These are phyloP conservation scores for Bimuria novae-zelandiae DNA, from an alignment of 2,329 filamentous ascomycete genomes.

Conservation along the genomic window DNA sequence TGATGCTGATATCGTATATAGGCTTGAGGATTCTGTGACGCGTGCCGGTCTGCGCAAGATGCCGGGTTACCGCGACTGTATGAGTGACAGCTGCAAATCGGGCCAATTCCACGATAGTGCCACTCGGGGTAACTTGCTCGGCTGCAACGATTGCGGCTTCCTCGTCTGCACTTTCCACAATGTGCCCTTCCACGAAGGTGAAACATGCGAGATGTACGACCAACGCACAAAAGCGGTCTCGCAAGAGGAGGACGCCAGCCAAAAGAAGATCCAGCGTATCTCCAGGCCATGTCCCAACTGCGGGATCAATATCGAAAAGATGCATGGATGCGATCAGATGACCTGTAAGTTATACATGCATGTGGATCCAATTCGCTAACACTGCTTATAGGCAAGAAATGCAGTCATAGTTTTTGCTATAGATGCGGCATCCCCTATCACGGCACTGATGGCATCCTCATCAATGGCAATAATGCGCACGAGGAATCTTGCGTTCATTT, in stretches of 20 bases:
- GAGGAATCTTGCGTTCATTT: neutral
- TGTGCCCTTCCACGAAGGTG: slow-evolving; percentile 38
- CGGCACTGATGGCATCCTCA: neutral
- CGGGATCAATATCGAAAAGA: slow-evolving; percentile 44
- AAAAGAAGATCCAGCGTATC: slow-evolving; percentile 23
- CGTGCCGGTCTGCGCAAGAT: slow-evolving; percentile 48
- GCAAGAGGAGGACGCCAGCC: slow-evolving; percentile 23
- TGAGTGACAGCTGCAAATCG: slow-evolving; percentile 51
- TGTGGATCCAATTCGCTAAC: neutral
- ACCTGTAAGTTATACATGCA: slow-evolving; percentile 19
- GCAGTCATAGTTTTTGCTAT: slow-evolving; percentile 45
- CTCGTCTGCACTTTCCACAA: slow-evolving; percentile 40
- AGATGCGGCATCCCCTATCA: neutral
- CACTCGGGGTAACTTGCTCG: slow-evolving; percentile 47
- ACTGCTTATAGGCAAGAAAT: slow-evolving; percentile 19
- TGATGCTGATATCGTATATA: neutral
- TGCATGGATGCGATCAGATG: slow-evolving; percentile 45
- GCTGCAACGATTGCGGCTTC: slow-evolving; percentile 39
- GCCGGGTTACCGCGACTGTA: slow-evolving; percentile 58
- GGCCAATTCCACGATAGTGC: slow-evolving; percentile 59
- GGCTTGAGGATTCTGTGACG: slow-evolving; percentile 50
- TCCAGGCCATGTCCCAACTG: slow-evolving; percentile 42
- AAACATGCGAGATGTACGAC: slow-evolving; percentile 45
- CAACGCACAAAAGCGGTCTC: slow-evolving; percentile 20
- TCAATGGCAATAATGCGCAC: neutral